Evolutionary conservation across 164 flowering plant genomes (phyloP).

Genomic region (Vitis rupestris): DNA sequence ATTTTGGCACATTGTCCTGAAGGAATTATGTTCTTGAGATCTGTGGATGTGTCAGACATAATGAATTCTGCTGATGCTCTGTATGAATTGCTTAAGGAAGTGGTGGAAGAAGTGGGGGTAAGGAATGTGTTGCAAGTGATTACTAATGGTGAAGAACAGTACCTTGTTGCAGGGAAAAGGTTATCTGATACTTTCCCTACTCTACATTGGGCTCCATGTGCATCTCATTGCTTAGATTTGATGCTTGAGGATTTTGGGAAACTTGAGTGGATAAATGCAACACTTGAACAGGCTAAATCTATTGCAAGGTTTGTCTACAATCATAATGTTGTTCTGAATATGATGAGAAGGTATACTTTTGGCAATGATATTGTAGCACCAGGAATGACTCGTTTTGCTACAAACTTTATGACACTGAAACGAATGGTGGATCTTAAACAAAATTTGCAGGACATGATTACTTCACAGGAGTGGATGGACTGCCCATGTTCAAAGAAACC

Average conservation of each 20-base stretch:
- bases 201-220: conserved; percentile 79
- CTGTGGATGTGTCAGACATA: conserved; percentile 57
- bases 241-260: conserved; percentile 75
- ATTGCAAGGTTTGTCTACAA: conserved; percentile 74
- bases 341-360: conserved; percentile 62
- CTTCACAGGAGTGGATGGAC: conserved; percentile 88
- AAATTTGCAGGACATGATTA: conserved; percentile 66
- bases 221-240: conserved; percentile 54
- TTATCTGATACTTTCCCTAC: conserved; percentile 58
- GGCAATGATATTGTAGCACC: conserved; percentile 69
- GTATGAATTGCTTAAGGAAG: conserved; percentile 61
- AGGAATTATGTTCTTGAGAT: conserved; percentile 72
- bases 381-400: conserved; percentile 39
- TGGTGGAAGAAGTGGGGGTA: conserved; percentile 82
- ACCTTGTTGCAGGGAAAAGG: conserved; percentile 53
- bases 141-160: conserved; percentile 53
- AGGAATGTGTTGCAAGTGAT: conserved; percentile 78
- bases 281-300: conserved; percentile 59
- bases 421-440: conserved; percentile 57
- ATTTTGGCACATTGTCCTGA: conserved; percentile 69
- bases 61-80: conserved; percentile 48
- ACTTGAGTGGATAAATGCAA: conserved; percentile 50
- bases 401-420: conserved; percentile 65
- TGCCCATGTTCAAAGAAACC: conserved; percentile 56
- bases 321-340: conserved; percentile 51